Evolutionary conservation across 106 monocot genomes (phyloP).

Genomic region (Acorus gramineus): DNA sequence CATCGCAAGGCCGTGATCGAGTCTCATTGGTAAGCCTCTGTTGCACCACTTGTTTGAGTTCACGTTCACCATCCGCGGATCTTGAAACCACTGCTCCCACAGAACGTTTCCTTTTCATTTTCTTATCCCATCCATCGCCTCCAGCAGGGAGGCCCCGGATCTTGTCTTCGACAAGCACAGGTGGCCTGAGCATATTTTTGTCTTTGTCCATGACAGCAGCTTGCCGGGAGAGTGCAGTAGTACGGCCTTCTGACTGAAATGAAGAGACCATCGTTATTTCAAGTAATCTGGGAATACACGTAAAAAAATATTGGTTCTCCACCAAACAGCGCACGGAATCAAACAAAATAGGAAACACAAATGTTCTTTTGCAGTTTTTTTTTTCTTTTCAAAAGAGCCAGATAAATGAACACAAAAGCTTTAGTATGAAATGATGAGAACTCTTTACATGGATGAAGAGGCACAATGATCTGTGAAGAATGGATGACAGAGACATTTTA

Average conservation of each 20-base stretch:
- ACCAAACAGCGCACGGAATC: too few relatives aligned
- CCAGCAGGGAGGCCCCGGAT: constrained; percentile 48
- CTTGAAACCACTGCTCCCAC: constrained; percentile 47
- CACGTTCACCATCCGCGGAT: constrained; percentile 53
- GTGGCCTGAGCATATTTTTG: constrained; percentile 30
- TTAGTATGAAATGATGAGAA: too few relatives aligned
- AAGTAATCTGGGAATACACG: not conserved
- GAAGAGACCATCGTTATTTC: not conserved
- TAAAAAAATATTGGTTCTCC: too few relatives aligned
- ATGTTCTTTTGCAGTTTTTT: too few relatives aligned
- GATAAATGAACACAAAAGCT: too few relatives aligned
- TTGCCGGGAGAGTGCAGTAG: constrained; percentile 37
- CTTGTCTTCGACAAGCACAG: constrained; percentile 40
- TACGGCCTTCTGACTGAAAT: constrained; percentile 59
- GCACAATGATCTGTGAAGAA: too few relatives aligned
- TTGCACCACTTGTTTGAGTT: constrained; percentile 40
- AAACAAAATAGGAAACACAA: too few relatives aligned
- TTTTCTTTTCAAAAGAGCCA: too few relatives aligned
- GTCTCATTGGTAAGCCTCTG: constrained; percentile 40
- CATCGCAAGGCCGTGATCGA: constrained; percentile 37
- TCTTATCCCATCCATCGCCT: constrained; percentile 76
- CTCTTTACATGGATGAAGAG: too few relatives aligned
- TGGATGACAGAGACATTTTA: too few relatives aligned
- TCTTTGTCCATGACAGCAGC: constrained; percentile 49
- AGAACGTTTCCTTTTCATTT: constrained; percentile 68